phyloP scores from a whole-genome alignment of 768 basidiomycete species.

The Porphyrellus cyaneotinctus region DNA sequence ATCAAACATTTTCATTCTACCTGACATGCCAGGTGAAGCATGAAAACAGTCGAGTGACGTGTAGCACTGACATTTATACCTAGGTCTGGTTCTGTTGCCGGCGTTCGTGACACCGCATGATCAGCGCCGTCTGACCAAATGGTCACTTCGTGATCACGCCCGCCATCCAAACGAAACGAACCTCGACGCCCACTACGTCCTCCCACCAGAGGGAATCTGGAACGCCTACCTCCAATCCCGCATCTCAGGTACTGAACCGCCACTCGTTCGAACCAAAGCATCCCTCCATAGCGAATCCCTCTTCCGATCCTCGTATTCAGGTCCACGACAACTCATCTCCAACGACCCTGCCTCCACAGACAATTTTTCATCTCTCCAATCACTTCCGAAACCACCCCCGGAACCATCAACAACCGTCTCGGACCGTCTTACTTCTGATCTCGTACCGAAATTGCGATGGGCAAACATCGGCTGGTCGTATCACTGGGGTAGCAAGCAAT shows the following conservation, averaged over 20 bases:
- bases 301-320: conserved; percentile 27
- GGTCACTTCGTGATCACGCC: conserved; percentile 76
- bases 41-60: neutral
- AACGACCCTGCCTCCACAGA: conserved; percentile 64
- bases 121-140: conserved; percentile 66
- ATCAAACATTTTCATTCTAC: conserved; percentile 8
- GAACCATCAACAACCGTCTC: conserved; percentile 60
- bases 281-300: conserved; percentile 13
- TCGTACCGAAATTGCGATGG: conserved; percentile 84
- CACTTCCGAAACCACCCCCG: conserved; percentile 56
- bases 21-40: conserved; percentile 40
- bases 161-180: conserved; percentile 82
- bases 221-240: conserved; percentile 42
- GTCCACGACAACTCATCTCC: conserved; percentile 64
- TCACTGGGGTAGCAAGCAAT: conserved; percentile 95
- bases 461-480: conserved; percentile 95
- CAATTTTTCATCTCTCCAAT: conserved; percentile 49
- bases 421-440: conserved; percentile 46
- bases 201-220: conserved; percentile 81
- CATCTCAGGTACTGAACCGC: conserved; percentile 36
- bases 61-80: neutral
- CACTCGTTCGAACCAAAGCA: conserved; percentile 38
- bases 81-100: conserved; percentile 86
- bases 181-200: conserved; percentile 78
- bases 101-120: conserved; percentile 56